Evolutionary conservation across 2,329 filamentous ascomycete species (phyloP), one percentile per base, ranked within the genome.

Genomic region (Didymella lethalis): DNA sequence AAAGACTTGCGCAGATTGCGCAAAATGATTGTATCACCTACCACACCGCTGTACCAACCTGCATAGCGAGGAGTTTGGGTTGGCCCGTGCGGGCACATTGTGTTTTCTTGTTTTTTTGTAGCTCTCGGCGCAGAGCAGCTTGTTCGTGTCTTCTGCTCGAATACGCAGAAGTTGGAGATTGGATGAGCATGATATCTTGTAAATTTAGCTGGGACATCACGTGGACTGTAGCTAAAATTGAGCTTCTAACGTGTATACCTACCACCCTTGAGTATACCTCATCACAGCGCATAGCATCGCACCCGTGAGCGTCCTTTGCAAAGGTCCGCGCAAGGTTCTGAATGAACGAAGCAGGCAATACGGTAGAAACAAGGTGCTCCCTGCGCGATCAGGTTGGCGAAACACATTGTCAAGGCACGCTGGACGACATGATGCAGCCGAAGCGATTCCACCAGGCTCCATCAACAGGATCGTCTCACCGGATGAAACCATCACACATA

Each of bases 41-140:
- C 23, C 45, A 48, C 45, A 53, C 52, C 53, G 54, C 62, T 65
- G 63, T 69, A 68, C 61, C 62, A 59, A 62, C 62, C 58, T 69
- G 70, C 69, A 74, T 74, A 74, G 71, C 71, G 71, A 67, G 71
- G 71, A 68, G 71, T 74, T 71, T 61, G 51, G 41, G n/a, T 52
- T 43, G 52, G 57, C 29, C 36, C 31, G 26, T 20, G 36, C 56
- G 50, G 56, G 46, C 32, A 50, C 34, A 31, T 57, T 64, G 48
- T 65, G 57, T 64, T 65, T 57, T 64, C 61, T 38, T 54, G 18
- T 36, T 47, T 44, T 43, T 53, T 48, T 23, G 23, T 23, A 63
- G 64, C 62, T 68, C 65, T 64, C 61, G 61, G 61, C 57, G 54
- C 47, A 53, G 63, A 65, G 65, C 60, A 48, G 58, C 48, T 46